Conservation (phyloP, 768 basidiomycete species). For the Phanerochaete sordida region DNA sequence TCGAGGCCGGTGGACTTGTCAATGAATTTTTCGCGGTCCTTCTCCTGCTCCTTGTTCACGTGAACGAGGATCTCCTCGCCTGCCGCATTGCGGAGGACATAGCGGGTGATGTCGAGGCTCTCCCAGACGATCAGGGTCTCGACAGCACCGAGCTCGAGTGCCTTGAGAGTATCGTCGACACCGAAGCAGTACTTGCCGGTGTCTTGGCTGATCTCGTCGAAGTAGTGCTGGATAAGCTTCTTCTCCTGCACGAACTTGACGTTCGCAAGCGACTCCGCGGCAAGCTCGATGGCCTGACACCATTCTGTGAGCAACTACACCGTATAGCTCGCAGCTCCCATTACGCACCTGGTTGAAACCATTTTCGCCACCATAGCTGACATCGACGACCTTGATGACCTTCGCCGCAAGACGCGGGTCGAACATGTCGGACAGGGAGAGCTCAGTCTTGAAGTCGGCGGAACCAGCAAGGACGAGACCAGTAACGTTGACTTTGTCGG, state of each 20-base stretch:
- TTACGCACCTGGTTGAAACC: conserved; percentile 93
- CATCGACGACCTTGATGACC: conserved; percentile 97
- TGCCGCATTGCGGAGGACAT: conserved; percentile 87
- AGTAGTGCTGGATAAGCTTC: conserved; percentile 95
- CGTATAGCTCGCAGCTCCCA: neutral
- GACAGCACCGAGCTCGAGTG: conserved; percentile 92
- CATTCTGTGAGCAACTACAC: neutral
- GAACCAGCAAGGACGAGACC: conserved; percentile 95
- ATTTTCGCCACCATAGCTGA: conserved; percentile 97
- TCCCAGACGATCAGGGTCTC: conserved; percentile 99
- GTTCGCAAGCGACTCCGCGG: conserved; percentile 92
- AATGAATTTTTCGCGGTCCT: conserved; percentile 90
- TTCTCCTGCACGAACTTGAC: conserved; percentile 99
- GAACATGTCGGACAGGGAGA: conserved; percentile 95
- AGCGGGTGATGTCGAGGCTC: conserved; percentile 88
- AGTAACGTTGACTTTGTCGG: conserved; percentile 97
- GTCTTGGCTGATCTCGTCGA: conserved; percentile 98
- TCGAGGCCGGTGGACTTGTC: conserved; percentile 94
- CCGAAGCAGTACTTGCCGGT: conserved; percentile 97
- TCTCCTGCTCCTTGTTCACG: conserved; percentile 77
- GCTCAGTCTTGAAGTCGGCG: conserved; percentile 98
- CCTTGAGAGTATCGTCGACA: conserved; percentile 94
- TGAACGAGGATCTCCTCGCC: conserved; percentile 86
- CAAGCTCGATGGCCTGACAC: conserved; percentile 88
- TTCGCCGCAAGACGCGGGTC: conserved; percentile 85